Base-by-base conservation (phyloP, 129 eudicot genomes). In the Artemisia argyi region DNA sequence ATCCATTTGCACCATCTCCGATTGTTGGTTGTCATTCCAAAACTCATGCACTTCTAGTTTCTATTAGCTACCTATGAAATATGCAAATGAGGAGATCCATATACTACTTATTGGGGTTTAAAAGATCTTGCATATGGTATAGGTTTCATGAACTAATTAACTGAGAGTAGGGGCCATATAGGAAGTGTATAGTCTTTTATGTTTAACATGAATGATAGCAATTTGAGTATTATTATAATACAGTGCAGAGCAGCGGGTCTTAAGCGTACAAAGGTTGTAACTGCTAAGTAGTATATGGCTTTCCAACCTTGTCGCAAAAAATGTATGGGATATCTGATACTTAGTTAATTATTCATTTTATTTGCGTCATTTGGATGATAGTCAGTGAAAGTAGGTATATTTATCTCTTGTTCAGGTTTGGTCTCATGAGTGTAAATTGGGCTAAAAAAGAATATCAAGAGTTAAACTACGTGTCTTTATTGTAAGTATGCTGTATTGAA, bases 381-480 rank as follows among this genome's bases (percentile, higher is more conserved):
- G 0, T 51, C 55, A n/a, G 55, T 15, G 57, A 52, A 52, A 3
- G 7, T 52, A 52, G 57, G 17, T 15, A 11, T 52, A 52, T 15
- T 52, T 12, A 42, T 65, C 30, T 42, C 10, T 8, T 42, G 16
- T 7, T 16, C 4, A 32, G 53, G 10, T 65, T 46, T 65, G 15
- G 46, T 39, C 46, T 44, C 24, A 9, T 65, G 11, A 0, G 3
- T 42, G 1, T 10, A 42, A 42, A 17, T 3, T 39, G 53, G 8
- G 7, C 19, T 18, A 16, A 26, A 65, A n/a, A 16, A 11, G 69
- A 17, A 65, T 64, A 50, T 64, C 69, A 22, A 64, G 51, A 51
- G 26, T 24, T 0, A 24, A 14, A 3, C 49, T 18, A 64, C 3
- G 19, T 16, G 52, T 16, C 16, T 42, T 30, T 63, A 52, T 13